Conservation (phyloP, 345 rosid genomes). For the Linum trigynum region DNA sequence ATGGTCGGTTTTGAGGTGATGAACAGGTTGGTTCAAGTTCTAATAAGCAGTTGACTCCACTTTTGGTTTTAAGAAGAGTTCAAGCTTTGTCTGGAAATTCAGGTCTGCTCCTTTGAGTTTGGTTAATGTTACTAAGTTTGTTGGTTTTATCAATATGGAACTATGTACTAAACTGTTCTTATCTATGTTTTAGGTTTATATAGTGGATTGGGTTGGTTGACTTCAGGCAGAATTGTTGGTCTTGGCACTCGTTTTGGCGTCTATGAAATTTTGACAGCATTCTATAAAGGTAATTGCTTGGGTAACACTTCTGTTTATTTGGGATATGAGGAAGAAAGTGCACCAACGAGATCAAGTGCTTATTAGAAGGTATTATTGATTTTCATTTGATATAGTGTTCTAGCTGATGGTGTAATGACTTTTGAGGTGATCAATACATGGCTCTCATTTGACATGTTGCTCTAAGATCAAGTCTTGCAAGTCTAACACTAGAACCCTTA, state of each 20-base stretch:
- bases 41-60: conserved; percentile 37
- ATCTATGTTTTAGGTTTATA: conserved; percentile 48
- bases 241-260: conserved; percentile 73
- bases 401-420: too few species aligned
- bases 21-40: conserved; percentile 76
- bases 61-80: conserved; percentile 49
- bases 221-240: conserved; percentile 54
- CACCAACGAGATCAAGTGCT: too few species aligned
- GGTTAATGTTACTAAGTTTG: too few species aligned
- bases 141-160: background rate
- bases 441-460: too few species aligned
- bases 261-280: conserved; percentile 75
- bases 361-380: too few species aligned
- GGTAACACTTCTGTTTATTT: too few species aligned
- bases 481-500: too few species aligned
- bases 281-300: conserved; percentile 49
- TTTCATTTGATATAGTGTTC: too few species aligned
- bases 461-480: too few species aligned
- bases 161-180: background rate
- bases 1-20: conserved; percentile 9
- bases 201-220: conserved; percentile 63
- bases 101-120: conserved; percentile 18
- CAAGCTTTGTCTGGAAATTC: conserved; percentile 48
- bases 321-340: too few species aligned
- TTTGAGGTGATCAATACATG: too few species aligned